phyloP scores from a whole-genome alignment of 1,284 basidiomycete species.

The Fomitopsis schrenkii region DNA sequence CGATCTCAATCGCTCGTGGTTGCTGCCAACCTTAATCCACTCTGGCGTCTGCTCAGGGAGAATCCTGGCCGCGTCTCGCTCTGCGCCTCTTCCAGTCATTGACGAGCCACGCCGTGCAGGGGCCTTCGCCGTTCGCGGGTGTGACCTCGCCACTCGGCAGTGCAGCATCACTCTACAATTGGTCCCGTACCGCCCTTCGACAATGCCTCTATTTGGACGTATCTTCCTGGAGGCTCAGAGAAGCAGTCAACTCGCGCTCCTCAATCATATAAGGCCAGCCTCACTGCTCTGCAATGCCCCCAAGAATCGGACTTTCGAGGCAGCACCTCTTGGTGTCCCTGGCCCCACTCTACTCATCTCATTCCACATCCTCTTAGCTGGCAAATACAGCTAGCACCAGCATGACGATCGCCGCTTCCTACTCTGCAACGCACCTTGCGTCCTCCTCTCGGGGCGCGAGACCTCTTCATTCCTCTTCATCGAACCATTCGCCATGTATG shows the following conservation, averaged over 20 bases:
- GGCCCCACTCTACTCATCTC: neutral
- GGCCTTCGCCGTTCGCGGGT: neutral
- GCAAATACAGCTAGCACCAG: too few species aligned
- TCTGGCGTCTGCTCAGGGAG: neutral
- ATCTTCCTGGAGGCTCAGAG: neutral
- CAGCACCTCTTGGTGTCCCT: neutral
- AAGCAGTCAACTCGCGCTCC: neutral
- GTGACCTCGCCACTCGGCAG: neutral
- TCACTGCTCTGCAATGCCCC: neutral
- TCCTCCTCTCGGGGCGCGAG: too few species aligned
- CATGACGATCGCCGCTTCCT: neutral
- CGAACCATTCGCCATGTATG: too few species aligned
- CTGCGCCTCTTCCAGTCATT: neutral
- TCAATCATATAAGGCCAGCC: neutral
- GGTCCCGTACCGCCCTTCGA: neutral
- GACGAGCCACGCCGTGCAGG: neutral
- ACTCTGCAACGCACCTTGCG: too few species aligned
- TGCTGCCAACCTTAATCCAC: neutral
- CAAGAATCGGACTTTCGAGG: neutral
- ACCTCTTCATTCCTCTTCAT: too few species aligned
- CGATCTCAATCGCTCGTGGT: neutral
- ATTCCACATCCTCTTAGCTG: neutral
- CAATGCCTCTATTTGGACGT: neutral
- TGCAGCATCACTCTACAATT: neutral
- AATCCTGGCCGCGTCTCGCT: neutral